Conservation (phyloP, 768 basidiomycete genomes). For the Leucocoprinus birnbaumii region DNA sequence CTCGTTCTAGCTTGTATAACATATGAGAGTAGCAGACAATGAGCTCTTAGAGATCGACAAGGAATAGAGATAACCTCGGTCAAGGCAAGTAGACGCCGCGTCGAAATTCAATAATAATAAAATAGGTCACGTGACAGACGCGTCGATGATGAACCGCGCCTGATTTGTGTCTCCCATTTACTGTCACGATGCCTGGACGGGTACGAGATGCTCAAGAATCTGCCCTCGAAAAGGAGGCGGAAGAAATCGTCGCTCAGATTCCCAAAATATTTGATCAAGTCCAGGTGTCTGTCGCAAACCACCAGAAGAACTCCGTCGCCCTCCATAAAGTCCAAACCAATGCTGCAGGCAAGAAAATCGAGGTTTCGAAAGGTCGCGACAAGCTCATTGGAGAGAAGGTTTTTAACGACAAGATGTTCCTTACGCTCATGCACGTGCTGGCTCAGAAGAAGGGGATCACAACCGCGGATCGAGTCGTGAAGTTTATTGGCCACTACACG, state of each 20-base stretch:
- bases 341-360: slow-evolving; percentile 51
- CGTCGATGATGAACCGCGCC: slow-evolving; percentile 4
- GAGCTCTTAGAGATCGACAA: too few species aligned
- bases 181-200: slow-evolving; percentile 9
- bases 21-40: too few species aligned
- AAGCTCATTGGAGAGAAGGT: slow-evolving; percentile 73
- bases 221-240: not conserved
- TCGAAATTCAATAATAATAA: too few species aligned
- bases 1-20: too few species aligned
- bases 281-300: slow-evolving; percentile 71
- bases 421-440: slow-evolving; percentile 58
- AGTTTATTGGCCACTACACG: slow-evolving; percentile 80
- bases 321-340: slow-evolving; percentile 77
- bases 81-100: too few species aligned
- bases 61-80: too few species aligned
- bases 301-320: slow-evolving; percentile 85
- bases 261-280: slow-evolving; percentile 79
- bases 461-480: slow-evolving; percentile 74
- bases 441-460: slow-evolving; percentile 77
- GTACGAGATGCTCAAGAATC: not conserved
- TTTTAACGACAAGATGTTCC: slow-evolving; percentile 67
- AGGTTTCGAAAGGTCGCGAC: slow-evolving; percentile 45
- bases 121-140: slow-evolving; percentile 10
- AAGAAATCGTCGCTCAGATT: slow-evolving; percentile 4
- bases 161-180: slow-evolving; percentile 7